Evolutionary conservation across 768 basidiomycete species (phyloP).

Genomic region (Termitomyces eurrhizus): DNA sequence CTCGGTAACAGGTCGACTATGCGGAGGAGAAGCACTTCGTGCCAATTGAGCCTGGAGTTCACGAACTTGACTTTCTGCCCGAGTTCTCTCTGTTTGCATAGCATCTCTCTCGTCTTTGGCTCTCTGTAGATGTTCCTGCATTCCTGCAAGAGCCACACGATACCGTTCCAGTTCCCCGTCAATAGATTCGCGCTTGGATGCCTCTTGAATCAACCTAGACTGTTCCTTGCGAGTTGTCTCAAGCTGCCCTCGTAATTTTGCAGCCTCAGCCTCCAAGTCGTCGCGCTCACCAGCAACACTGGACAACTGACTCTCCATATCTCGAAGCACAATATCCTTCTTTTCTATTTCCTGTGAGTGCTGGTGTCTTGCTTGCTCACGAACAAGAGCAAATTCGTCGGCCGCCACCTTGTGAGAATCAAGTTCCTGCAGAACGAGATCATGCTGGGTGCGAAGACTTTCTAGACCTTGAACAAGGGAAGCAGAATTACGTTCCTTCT

Average conservation of each 20-base stretch:
- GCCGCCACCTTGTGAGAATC: slow-evolving; percentile 53
- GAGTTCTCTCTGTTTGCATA: slow-evolving; percentile 67
- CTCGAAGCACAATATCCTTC: slow-evolving; percentile 42
- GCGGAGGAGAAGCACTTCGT: slow-evolving; percentile 57
- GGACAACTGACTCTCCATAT: slow-evolving; percentile 48
- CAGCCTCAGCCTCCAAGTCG: slow-evolving; percentile 42
- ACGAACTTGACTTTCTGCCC: slow-evolving; percentile 64
- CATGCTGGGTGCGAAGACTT: slow-evolving; percentile 42
- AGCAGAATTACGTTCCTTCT: slow-evolving; percentile 41
- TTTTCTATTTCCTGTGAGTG: slow-evolving; percentile 48
- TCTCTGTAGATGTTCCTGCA: slow-evolving; percentile 73
- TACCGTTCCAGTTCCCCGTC: slow-evolving; percentile 74
- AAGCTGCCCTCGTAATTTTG: slow-evolving; percentile 54
- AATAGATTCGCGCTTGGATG: slow-evolving; percentile 71
- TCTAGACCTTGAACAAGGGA: slow-evolving; percentile 47
- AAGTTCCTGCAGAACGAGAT: slow-evolving; percentile 52
- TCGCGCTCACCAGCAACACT: slow-evolving; percentile 41
- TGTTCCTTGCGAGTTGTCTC: slow-evolving; percentile 55
- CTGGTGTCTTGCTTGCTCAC: slow-evolving; percentile 34
- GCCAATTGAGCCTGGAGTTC: slow-evolving; percentile 75
- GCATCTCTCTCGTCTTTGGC: slow-evolving; percentile 81
- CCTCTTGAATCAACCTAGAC: slow-evolving; percentile 62
- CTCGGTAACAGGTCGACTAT: slow-evolving; percentile 46
- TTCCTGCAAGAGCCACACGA: slow-evolving; percentile 69
- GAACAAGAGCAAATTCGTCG: slow-evolving; percentile 45